Base-by-base conservation (phyloP, 176 grass and related monocot species). In the Avena insularis region DNA sequence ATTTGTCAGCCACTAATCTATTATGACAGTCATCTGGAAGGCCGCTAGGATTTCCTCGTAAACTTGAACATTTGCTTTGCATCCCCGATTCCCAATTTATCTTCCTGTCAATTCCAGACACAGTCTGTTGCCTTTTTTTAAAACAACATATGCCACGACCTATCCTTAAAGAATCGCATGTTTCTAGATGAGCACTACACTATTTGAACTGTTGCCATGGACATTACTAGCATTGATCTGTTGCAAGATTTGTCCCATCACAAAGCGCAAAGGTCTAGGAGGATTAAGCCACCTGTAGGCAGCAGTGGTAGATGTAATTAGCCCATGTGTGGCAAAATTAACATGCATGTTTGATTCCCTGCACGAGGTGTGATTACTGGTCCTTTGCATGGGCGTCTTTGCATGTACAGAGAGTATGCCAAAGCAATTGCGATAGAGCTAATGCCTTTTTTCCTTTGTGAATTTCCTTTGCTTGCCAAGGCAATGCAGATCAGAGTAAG, bases 171-270 rank as follows among this genome's bases (percentile, higher is more conserved):
- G 6, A 46, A 43, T 35, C 23, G 17, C 60, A 75, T 68, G 38
- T 38, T 78, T 78, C 63, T 82, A 12, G 78, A 82, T 70, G 61
- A 70, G 19, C 36, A 76, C 46, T 4, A 5, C 60, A 78, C n/a
- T 80, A 70, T 81, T 69, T 88, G n/a, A 63, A 45, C 31, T 81
- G 71, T 82, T 81, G 1, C 21, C 61, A 63, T 27, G 31, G 61
- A 25, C n/a, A 61, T 59, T 76, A 54, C 69, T 91, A 20, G n/a
- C 11, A 85, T 62, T 54, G 59, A 63, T 77, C 20, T 80, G 68
- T 69, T 78, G 19, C 20, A 58, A 76, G 78, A 82, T 68, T 43
- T 58, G 7, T 43, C 40, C 40, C 40, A 6, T 43, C 40, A 43
- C 40, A 43, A 43, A 56, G 27, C 8, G 15, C 72, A 43, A 70